Base-by-base conservation (phyloP, 2,329 filamentous ascomycete species). In the Cytospora paraplurivora region DNA sequence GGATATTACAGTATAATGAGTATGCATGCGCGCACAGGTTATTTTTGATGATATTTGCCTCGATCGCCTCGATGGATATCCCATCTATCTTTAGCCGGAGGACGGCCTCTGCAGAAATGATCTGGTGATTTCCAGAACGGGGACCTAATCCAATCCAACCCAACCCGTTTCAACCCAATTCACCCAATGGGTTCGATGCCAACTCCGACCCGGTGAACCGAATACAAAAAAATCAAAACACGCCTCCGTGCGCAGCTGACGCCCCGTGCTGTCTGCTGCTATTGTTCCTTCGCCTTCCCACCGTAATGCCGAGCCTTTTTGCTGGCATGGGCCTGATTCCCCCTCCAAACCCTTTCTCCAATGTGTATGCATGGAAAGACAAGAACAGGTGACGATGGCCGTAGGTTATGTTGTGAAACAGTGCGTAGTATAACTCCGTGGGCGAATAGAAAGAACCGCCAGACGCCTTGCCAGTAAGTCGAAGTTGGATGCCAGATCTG, bases 391-490 rank as follows among this genome's bases (percentile, higher is more conserved):
- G n/a, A 13, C 7, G 38, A n/a, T 47, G n/a, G 21, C 21, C 8
- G 35, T 44, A 44, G 41, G n/a, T 21, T 2, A 19, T 21, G n/a
- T 19, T 8, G 10, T 47, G 8, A 34, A 21, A 33, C 51, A 21
- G 10, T 27, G 27, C 4, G 27, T 27, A 13, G n/a, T 34, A 47
- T 7, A 47, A 47, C 44, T 47, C 44, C 44, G 21, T n/a, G 44
- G 19, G n/a, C 17, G 35, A 8, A 37, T 27, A 19, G 21, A 47
- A 21, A 38, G 5, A 19, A 47, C 49, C 51, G 52, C 59, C 59
- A 38, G 50, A 61, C 59, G 51, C 59, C 59, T 50, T 50, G 59
- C 59, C 51, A 55, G 51, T 61, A 61, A 61, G 51, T 53, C 19
- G 41, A 50, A 21, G 17, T 19, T 55, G 27, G 38, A 37, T 37